Base-by-base conservation (phyloP, 345 rosid genomes). In the Geranium brycei region DNA sequence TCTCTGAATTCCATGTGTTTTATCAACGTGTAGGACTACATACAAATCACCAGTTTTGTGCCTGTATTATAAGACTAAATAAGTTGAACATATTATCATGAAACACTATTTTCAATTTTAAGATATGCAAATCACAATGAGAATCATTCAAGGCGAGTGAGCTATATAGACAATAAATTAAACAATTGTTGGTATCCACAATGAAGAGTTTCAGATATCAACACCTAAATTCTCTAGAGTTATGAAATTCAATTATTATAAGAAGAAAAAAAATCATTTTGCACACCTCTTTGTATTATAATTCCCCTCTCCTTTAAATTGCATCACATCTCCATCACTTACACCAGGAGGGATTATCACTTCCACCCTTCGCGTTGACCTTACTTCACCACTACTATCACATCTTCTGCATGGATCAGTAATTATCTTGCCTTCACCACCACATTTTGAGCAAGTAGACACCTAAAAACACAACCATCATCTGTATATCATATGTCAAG, bases 301-400 rank as follows among this genome's bases (percentile, higher is more conserved):
- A 73, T 75, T 87, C 31, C 98, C 98, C 79, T 83, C 85, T 58
- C 89, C 87, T 64, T 57, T 81, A 51, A 89, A 68, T 77, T 71
- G 80, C 88, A 89, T 80, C 28, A 81, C 81, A 65, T 92, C 79
- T 75, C 95, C 89, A 79, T 85, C 73, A 57, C 68, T 79, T 63
- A 87, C 89, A 68, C 98, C 98, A 72, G 96, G 84, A 7, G 95
- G 98, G 63, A 87, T 79, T 53, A 68, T 72, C 58, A 89, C 73
- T 67, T 75, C 77, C 80, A 87, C 69, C 57, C 68, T 80, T 70
- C 85, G 76, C 67, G 64, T 81, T 64, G 88, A 77, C 77, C 70
- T 76, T 61, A 83, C 65, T 69, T 80, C 78, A 69, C 96, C 91
- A 41, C 66, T 77, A 61, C 98, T 93, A 47, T 66, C 56, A 70